Conservation (phyloP, 768 basidiomycete genomes). For the Xanthoconium stramineum region DNA sequence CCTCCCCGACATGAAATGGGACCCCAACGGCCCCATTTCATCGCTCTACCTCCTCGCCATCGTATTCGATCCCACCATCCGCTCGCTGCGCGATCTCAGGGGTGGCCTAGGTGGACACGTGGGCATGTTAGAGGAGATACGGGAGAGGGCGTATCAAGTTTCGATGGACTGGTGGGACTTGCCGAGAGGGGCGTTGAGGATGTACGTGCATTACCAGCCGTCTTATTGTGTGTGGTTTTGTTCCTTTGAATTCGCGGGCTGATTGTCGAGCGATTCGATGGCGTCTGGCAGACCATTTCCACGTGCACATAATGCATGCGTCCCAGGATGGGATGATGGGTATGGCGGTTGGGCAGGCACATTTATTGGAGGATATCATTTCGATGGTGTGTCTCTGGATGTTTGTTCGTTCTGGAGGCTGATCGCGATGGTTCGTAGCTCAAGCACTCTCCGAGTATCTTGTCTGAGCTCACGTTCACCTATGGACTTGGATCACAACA, state of each 20-base stretch:
- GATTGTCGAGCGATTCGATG: neutral
- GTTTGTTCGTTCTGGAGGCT: neutral
- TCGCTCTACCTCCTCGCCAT: constrained; percentile 87
- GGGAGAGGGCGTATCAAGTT: constrained; percentile 47
- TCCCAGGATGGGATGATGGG: constrained; percentile 57
- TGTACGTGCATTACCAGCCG: constrained; percentile 95
- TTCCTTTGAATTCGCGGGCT: neutral
- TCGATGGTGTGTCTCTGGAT: constrained; percentile 54
- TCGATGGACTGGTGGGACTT: constrained; percentile 68
- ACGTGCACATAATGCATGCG: constrained; percentile 87
- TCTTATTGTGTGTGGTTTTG: constrained; percentile 70
- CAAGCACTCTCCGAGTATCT: constrained; percentile 49
- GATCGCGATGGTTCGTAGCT: neutral
- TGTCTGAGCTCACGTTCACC: constrained; percentile 72
- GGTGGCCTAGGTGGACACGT: constrained; percentile 51
- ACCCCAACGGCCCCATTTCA: constrained; percentile 56
- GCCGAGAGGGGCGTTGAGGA: constrained; percentile 55
- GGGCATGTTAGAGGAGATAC: constrained; percentile 62
- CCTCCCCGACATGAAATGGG: constrained; percentile 98
- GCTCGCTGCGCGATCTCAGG: constrained; percentile 71
- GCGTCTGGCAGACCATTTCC: constrained; percentile 72
- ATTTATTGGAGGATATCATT: constrained; percentile 90
- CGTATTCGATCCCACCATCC: constrained; percentile 55
- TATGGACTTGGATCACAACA: constrained; percentile 85
- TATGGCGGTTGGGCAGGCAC: constrained; percentile 86